Percentiles rank a stretch among this genome's conserved stretches.
phyloP scores from a whole-genome alignment of 495 filamentous ascomycete genomes.

The Oidiodendron maius region DNA sequence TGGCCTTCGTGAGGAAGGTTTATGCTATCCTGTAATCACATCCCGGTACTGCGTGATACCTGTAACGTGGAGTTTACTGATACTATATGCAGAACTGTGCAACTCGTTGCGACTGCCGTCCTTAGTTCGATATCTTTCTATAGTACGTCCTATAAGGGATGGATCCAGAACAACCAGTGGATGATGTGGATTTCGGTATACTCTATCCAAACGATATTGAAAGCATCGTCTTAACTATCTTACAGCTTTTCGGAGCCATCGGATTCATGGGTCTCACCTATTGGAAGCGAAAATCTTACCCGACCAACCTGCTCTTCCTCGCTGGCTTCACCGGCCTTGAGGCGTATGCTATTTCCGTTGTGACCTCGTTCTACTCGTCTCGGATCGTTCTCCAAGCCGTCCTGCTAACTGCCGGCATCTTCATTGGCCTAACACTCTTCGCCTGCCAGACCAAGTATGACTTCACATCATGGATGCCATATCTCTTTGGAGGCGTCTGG shows the following conservation, averaged over 20 bases:
- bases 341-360: slow-evolving; percentile 88
- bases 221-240: background rate
- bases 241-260: slow-evolving; percentile 17
- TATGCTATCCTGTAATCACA: slow-evolving; percentile 68
- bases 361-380: slow-evolving; percentile 79
- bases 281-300: slow-evolving; percentile 98
- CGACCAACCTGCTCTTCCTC: slow-evolving; percentile 89
- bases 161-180: slow-evolving; percentile 81
- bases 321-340: slow-evolving; percentile 86
- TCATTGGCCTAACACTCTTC: slow-evolving; percentile 86
- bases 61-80: slow-evolving; percentile 18
- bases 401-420: slow-evolving; percentile 85
- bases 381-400: slow-evolving; percentile 85
- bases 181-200: slow-evolving; percentile 74
- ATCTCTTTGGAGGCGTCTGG: slow-evolving; percentile 88
- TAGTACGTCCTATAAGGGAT: slow-evolving; percentile 68
- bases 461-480: slow-evolving; percentile 94
- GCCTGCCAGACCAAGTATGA: slow-evolving; percentile 98
- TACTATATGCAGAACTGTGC: slow-evolving; percentile 20
- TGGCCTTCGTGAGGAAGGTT: slow-evolving; percentile 96
- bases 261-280: slow-evolving; percentile 60
- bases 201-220: background rate
- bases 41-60: background rate
- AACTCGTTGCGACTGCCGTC: slow-evolving; percentile 68
- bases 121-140: slow-evolving; percentile 83